These are phyloP conservation scores for Colletotrichum euphorbiae DNA, from an alignment of 2,329 filamentous ascomycete genomes.

Conservation along the genomic window DNA sequence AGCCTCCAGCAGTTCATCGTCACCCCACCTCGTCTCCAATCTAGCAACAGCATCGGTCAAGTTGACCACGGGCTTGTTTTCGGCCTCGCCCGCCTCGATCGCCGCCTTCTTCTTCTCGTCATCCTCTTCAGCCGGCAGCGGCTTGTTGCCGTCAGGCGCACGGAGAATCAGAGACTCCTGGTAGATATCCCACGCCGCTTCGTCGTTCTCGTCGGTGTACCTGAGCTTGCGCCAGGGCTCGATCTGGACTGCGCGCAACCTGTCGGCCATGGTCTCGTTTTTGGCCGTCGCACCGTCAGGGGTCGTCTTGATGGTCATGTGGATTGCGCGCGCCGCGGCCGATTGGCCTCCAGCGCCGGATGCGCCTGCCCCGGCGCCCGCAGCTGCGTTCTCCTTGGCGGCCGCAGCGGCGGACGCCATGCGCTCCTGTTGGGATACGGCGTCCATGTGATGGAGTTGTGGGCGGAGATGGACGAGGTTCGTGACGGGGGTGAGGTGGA, in stretches of 20 bases:
- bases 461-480: conserved; percentile 90
- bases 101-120: conserved; percentile 45
- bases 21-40: conserved; percentile 57
- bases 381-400: conserved; percentile 48
- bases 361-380: conserved; percentile 49
- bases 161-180: conserved; percentile 75
- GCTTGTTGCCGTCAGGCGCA: conserved; percentile 14
- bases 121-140: conserved; percentile 14
- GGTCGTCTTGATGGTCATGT: conserved; percentile 86
- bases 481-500: conserved; percentile 87
- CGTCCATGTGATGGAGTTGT: conserved; percentile 93
- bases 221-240: conserved; percentile 84
- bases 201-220: conserved; percentile 85
- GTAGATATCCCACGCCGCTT: conserved; percentile 81
- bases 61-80: conserved; percentile 30
- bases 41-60: conserved; percentile 53
- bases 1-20: conserved; percentile 58
- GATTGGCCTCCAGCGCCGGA: conserved; percentile 52
- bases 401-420: conserved; percentile 55
- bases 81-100: conserved; percentile 23
- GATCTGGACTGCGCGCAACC: conserved; percentile 81
- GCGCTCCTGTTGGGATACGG: conserved; percentile 77
- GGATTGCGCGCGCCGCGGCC: conserved; percentile 78
- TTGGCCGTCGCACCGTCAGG: conserved; percentile 74
- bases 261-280: conserved; percentile 78